These are phyloP conservation scores for Lachnellula arida DNA, from an alignment of 2,329 filamentous ascomycete genomes.

Conservation along the genomic window DNA sequence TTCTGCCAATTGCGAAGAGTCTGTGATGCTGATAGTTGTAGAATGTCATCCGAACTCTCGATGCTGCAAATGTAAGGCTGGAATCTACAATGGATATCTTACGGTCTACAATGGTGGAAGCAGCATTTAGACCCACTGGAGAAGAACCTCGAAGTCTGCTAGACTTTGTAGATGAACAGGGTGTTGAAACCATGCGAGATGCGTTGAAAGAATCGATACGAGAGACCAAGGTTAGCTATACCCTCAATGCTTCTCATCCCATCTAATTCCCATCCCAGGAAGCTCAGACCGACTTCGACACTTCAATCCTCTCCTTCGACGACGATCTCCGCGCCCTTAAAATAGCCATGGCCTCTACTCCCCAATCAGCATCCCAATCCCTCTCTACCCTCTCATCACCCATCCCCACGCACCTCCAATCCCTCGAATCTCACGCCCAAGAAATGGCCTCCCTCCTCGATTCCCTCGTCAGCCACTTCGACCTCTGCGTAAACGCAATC, in stretches of 20 bases:
- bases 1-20: neutral
- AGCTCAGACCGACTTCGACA: conserved; percentile 69
- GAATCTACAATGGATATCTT: conserved; percentile 63
- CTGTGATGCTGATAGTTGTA: conserved; percentile 22
- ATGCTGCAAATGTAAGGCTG: conserved; percentile 60
- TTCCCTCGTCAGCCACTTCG: conserved; percentile 81
- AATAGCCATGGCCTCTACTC: conserved; percentile 34
- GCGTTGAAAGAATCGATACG: conserved; percentile 67
- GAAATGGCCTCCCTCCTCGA: conserved; percentile 78
- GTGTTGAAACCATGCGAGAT: conserved; percentile 60
- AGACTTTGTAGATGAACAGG: conserved; percentile 72
- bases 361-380: conserved; percentile 28
- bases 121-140: conserved; percentile 53
- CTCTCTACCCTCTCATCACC: conserved; percentile 26
- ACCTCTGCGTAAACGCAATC: conserved; percentile 86
- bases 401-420: conserved; percentile 43
- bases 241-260: neutral
- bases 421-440: conserved; percentile 56
- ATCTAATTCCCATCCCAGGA: conserved; percentile 35
- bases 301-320: conserved; percentile 64
- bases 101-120: conserved; percentile 58
- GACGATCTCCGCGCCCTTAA: conserved; percentile 64
- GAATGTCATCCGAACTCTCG: conserved; percentile 58
- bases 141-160: conserved; percentile 60
- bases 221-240: conserved; percentile 55